Conservation (phyloP, 129 eudicot genomes). For the Centaurea solstitialis region DNA sequence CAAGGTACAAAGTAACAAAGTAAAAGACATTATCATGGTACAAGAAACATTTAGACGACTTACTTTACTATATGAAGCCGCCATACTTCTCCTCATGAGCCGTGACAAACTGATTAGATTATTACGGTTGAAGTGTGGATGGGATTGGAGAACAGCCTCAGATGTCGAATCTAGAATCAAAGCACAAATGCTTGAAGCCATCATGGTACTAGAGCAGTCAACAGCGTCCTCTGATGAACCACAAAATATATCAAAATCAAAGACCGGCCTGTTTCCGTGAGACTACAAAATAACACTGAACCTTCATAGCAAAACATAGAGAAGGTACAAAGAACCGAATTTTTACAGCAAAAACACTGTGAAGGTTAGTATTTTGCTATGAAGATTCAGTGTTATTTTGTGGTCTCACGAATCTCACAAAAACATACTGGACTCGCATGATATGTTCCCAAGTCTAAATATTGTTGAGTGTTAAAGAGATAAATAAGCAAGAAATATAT, state of each 20-base stretch:
- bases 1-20: no score
- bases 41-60: conserved; percentile 7
- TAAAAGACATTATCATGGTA: no score
- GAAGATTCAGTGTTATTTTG: not conserved
- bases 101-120: conserved; percentile 42
- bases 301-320: not conserved
- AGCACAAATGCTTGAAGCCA: conserved; percentile 90
- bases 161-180: conserved; percentile 71
- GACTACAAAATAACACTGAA: not conserved
- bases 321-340: not conserved
- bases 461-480: not conserved
- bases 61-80: conserved; percentile 54
- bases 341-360: not conserved
- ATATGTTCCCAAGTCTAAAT: not conserved
- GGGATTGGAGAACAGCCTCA: conserved; percentile 55
- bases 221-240: conserved; percentile 39
- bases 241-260: conserved; percentile 1
- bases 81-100: conserved; percentile 71
- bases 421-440: not conserved
- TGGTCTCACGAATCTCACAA: not conserved
- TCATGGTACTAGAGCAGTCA: conserved; percentile 62
- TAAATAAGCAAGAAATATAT: not conserved
- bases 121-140: conserved; percentile 47
- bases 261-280: not conserved
- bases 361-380: not conserved